These are phyloP conservation scores for Geranium brycei DNA, from an alignment of 345 rosid genomes.

Conservation along the genomic window DNA sequence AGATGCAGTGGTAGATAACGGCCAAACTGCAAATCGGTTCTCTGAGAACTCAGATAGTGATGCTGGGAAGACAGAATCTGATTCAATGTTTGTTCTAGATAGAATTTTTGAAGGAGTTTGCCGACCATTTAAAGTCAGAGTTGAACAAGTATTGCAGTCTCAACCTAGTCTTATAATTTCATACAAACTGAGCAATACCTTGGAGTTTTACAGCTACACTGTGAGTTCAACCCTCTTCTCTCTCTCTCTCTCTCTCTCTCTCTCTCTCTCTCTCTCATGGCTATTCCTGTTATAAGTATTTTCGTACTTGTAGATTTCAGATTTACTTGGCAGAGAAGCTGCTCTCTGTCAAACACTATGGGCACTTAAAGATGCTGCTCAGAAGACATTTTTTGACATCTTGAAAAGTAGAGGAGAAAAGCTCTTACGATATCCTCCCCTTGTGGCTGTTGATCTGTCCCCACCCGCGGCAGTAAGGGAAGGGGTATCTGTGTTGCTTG, in stretches of 20 bases:
- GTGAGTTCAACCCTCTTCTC: conserved; percentile 39
- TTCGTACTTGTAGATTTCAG: conserved; percentile 47
- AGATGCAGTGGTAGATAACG: conserved; percentile 46
- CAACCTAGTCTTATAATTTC: conserved; percentile 88
- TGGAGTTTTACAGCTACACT: conserved; percentile 87
- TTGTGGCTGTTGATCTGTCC: conserved; percentile 80
- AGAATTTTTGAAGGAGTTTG: conserved; percentile 99
- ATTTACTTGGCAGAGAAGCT: conserved; percentile 82
- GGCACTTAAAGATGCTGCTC: conserved; percentile 83
- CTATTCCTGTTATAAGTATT: conserved; percentile 3
- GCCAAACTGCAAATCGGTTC: conserved; percentile 36
- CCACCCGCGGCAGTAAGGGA: conserved; percentile 92
- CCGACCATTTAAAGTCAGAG: conserved; percentile 97
- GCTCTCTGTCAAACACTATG: conserved; percentile 76
- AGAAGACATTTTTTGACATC: conserved; percentile 82
- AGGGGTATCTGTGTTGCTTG: conserved; percentile 82
- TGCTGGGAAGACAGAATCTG: conserved; percentile 59
- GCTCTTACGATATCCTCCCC: conserved; percentile 92
- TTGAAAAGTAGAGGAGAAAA: conserved; percentile 86
- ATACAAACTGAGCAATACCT: conserved; percentile 76
- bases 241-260: conserved; percentile 1
- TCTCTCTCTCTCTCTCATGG: conserved; percentile 2
- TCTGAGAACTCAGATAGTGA: conserved; percentile 40
- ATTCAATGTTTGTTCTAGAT: conserved; percentile 76
- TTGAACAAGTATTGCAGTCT: conserved; percentile 94